phyloP scores from a whole-genome alignment of 352 stramenopile genomes.

The Phytopythium cucurbitacearum region DNA sequence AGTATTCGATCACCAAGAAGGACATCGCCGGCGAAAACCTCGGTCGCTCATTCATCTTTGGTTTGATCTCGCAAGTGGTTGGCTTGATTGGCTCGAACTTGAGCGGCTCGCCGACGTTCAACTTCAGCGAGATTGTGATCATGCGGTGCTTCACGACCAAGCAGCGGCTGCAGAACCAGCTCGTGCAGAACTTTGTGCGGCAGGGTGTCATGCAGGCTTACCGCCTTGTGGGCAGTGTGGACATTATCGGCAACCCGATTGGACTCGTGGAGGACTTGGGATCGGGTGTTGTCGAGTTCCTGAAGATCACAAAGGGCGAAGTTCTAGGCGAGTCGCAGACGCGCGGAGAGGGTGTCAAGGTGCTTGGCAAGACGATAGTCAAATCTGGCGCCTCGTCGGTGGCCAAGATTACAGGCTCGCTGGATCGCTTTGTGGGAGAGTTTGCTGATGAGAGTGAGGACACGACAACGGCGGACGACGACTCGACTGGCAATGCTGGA shows the following conservation, averaged over 20 bases:
- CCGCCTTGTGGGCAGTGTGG: slow-evolving; percentile 73
- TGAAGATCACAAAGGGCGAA: slow-evolving; percentile 88
- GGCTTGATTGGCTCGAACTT: slow-evolving; percentile 82
- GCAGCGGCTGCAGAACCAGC: slow-evolving; percentile 64
- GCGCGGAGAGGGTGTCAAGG: slow-evolving; percentile 80
- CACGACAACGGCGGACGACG: slow-evolving; percentile 9
- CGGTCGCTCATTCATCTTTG: slow-evolving; percentile 75
- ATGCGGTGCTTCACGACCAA: slow-evolving; percentile 82
- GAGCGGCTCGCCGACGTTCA: slow-evolving; percentile 77
- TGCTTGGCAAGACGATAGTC: slow-evolving; percentile 82
- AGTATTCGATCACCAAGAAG: slow-evolving; percentile 84
- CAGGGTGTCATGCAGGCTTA: slow-evolving; percentile 84
- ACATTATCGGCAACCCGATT: slow-evolving; percentile 86
- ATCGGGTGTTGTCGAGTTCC: slow-evolving; percentile 81
- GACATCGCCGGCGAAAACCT: slow-evolving; percentile 70
- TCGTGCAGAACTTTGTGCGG: slow-evolving; percentile 81
- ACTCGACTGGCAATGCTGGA: slow-evolving; percentile 46
- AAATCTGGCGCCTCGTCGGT: slow-evolving; percentile 70
- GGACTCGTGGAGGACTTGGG: slow-evolving; percentile 84
- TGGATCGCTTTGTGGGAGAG: slow-evolving; percentile 82
- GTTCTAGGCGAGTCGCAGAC: slow-evolving; percentile 78
- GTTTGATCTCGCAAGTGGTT: slow-evolving; percentile 75
- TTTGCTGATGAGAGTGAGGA: slow-evolving; percentile 56
- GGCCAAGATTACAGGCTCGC: slow-evolving; percentile 81
- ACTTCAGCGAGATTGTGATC: slow-evolving; percentile 84